Conservation (phyloP, 2,329 filamentous ascomycete species). For the Paracoccidioides lutzii region DNA sequence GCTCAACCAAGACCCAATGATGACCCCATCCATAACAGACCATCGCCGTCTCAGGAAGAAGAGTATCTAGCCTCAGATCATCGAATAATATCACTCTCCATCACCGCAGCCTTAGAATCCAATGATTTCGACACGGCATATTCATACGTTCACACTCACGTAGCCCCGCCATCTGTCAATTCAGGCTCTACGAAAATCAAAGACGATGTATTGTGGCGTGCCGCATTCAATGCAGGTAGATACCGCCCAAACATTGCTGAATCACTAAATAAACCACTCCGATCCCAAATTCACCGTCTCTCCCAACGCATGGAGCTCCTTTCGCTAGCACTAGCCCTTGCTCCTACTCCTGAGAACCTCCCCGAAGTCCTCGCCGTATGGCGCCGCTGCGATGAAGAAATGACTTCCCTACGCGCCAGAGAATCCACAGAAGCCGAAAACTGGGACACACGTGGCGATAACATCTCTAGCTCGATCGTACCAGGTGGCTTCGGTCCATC, state of each 20-base stretch:
- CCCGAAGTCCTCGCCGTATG: constrained; percentile 50
- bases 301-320: constrained; percentile 54
- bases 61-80: constrained; percentile 29
- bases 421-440: constrained; percentile 45
- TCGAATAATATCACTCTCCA: constrained; percentile 35
- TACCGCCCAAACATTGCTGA: constrained; percentile 30
- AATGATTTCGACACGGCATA: constrained; percentile 49
- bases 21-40: constrained; percentile 8
- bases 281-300: constrained; percentile 40
- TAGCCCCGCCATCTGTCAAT: constrained; percentile 29
- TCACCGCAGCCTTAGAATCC: constrained; percentile 31
- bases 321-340: constrained; percentile 48
- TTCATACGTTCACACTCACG: constrained; percentile 50
- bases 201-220: constrained; percentile 49
- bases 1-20: constrained; percentile 16
- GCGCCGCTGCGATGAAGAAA: constrained; percentile 51
- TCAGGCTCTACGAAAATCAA: constrained; percentile 15
- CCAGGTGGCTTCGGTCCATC: constrained; percentile 34
- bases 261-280: constrained; percentile 21
- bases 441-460: constrained; percentile 45
- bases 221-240: constrained; percentile 49
- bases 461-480: constrained; percentile 16
- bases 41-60: constrained; percentile 13
- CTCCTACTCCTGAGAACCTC: constrained; percentile 42
- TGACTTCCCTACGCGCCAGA: constrained; percentile 39